Percentiles rank a stretch among this genome's conserved stretches.
Conservation (phyloP, 176 grass and related monocot genomes). For the Elymus sibiricus region DNA sequence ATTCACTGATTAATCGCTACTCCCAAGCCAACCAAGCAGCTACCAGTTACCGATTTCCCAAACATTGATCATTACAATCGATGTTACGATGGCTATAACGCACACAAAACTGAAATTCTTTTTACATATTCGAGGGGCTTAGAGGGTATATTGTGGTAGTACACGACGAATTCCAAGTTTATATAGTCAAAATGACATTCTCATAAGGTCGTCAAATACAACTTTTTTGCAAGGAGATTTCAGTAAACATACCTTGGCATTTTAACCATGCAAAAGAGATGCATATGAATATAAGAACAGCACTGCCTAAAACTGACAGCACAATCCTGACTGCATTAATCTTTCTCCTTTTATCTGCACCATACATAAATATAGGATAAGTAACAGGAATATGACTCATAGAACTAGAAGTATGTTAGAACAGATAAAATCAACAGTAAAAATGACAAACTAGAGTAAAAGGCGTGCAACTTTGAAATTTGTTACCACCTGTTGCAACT, state of each 20-base stretch:
- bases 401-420: neutral
- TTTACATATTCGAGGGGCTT: neutral
- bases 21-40: too few species aligned
- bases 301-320: neutral
- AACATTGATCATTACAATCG: too few species aligned
- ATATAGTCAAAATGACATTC: neutral
- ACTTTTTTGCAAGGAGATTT: neutral
- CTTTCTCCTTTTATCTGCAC: neutral
- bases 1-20: too few species aligned
- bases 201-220: too few species aligned
- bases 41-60: too few species aligned
- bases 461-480: neutral
- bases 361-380: neutral
- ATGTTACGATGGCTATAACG: too few species aligned
- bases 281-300: neutral
- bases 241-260: neutral
- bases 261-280: neutral
- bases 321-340: neutral
- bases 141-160: neutral
- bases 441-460: neutral
- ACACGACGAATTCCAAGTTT: neutral
- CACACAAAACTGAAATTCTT: too few species aligned
- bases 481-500: conserved; percentile 1
- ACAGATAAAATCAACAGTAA: neutral
- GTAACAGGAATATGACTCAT: neutral